phyloP scores from a whole-genome alignment of 2,329 filamentous ascomycete genomes.

The Venturia asperata region DNA sequence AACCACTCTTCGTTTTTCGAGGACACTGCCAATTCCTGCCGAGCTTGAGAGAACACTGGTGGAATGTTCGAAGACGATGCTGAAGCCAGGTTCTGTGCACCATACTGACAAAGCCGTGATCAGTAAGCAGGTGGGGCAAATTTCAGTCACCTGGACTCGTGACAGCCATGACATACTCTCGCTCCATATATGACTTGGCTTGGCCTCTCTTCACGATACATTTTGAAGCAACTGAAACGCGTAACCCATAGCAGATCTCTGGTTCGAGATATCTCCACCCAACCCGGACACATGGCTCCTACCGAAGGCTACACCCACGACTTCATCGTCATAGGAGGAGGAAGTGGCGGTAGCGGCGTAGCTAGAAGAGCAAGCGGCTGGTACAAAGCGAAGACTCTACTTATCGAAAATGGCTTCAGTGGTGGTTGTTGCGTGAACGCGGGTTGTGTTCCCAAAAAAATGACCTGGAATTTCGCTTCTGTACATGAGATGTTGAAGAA shows the following conservation, averaged over 20 bases:
- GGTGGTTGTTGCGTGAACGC: slow-evolving; percentile 49
- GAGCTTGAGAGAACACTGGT: not conserved
- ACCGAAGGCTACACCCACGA: slow-evolving; percentile 42
- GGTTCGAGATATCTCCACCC: slow-evolving; percentile 24
- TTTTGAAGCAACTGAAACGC: not conserved
- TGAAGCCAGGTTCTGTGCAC: not conserved
- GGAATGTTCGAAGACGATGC: not conserved
- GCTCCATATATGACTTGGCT: not conserved
- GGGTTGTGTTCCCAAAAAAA: slow-evolving; percentile 48
- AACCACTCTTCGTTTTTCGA: not conserved
- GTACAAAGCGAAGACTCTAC: slow-evolving; percentile 45
- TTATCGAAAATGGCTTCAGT: slow-evolving; percentile 43
- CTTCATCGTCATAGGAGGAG: slow-evolving; percentile 50
- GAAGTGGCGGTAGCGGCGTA: slow-evolving; percentile 46
- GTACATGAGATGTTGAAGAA: slow-evolving; percentile 42
- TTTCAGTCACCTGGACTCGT: not conserved
- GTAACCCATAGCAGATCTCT: not conserved
- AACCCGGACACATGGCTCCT: slow-evolving; percentile 38
- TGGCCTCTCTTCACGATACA: not conserved
- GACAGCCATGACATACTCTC: not conserved
- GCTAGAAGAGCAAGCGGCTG: slow-evolving; percentile 45
- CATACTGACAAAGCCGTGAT: not conserved
- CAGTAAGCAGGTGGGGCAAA: not conserved
- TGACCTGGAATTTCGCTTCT: slow-evolving; percentile 47
- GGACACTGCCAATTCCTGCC: not conserved